Evolutionary conservation across 179 eudicot genomes (phyloP), one percentile per base, ranked within the genome.

Genomic region (Drosera spatulata): DNA sequence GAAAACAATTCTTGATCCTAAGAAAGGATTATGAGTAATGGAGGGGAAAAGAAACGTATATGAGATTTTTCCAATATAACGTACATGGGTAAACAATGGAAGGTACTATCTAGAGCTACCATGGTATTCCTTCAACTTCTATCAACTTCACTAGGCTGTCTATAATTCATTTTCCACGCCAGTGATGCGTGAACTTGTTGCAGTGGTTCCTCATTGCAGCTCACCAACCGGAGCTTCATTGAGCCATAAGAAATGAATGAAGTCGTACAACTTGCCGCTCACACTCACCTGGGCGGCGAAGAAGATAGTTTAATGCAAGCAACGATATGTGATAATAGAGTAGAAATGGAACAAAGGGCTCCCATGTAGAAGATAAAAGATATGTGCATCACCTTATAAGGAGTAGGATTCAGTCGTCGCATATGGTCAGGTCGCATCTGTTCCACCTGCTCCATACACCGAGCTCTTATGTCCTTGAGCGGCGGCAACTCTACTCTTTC

Each of bases 161-260:
- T 22, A 22, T 22, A 1, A 22, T 10, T 4, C 10, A 50, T 50
- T 50, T 50, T 10, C 12, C 53, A 50, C 53, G 5, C 13, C 53
- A 1, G 10, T 10, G 11, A 50, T 7, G 13, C 13, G 10, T 10
- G 10, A 10, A 45, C 49, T 45, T 45, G 8, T 6, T 6, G 10
- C 7, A 45, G 53, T 50, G 13, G 9, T 7, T 55, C 41, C 58
- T 90, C 81, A 93, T 66, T 79, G 90, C 81, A 93, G 70, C 80
- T 93, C 99, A 59, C 99, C 99, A 39, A 93, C 97, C 3, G 99
- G 99, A 10, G 99, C 99, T 71, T 93, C 99, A 55, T 89, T 93
- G 69, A 89, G 91, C 97, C 95, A 89, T 64, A 93, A 75, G 83
- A 85, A 89, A 72, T 93, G 99, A 61, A 93, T 93, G 73, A 93